Conservation (phyloP, 2,329 filamentous ascomycete genomes). For the Colletotrichum siamense region DNA sequence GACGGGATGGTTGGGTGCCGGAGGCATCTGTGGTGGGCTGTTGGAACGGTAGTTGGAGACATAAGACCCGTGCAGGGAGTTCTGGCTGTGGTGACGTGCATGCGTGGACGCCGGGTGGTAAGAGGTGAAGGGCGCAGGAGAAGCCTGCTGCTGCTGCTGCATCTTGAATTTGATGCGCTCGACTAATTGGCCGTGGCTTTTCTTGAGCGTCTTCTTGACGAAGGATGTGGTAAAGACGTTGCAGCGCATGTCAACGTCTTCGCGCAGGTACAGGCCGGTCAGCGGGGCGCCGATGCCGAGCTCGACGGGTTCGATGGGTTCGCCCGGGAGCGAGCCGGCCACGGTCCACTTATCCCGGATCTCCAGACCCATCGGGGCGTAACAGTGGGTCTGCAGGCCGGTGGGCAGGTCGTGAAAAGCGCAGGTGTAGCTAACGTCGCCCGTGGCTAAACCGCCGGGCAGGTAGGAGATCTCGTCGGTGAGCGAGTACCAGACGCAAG, state of each 20-base stretch:
- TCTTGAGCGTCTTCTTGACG: slow-evolving; percentile 83
- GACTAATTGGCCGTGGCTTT: slow-evolving; percentile 74
- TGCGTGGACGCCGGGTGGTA: neutral
- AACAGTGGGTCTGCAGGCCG: slow-evolving; percentile 83
- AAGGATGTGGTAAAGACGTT: slow-evolving; percentile 78
- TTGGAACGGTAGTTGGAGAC: neutral
- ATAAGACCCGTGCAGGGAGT: neutral
- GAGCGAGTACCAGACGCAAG: slow-evolving; percentile 78
- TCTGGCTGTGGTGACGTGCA: slow-evolving; percentile 3
- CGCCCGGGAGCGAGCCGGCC: slow-evolving; percentile 73
- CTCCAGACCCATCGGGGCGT: slow-evolving; percentile 81
- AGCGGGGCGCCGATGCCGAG: slow-evolving; percentile 69
- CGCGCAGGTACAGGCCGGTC: slow-evolving; percentile 78
- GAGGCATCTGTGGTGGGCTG: neutral
- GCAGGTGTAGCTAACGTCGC: slow-evolving; percentile 78
- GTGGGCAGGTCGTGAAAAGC: slow-evolving; percentile 76
- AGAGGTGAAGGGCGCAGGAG: neutral
- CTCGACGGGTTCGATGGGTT: slow-evolving; percentile 69
- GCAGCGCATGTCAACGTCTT: slow-evolving; percentile 85
- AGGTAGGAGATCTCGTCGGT: slow-evolving; percentile 80
- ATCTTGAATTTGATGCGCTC: slow-evolving; percentile 59
- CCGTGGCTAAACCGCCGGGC: slow-evolving; percentile 67
- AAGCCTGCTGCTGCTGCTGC: neutral
- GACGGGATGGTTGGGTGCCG: neutral
- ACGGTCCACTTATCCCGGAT: slow-evolving; percentile 81